Evolutionary conservation across 768 basidiomycete species (phyloP), one percentile per base, ranked within the genome.

Genomic region (Albatrellus ellisii): DNA sequence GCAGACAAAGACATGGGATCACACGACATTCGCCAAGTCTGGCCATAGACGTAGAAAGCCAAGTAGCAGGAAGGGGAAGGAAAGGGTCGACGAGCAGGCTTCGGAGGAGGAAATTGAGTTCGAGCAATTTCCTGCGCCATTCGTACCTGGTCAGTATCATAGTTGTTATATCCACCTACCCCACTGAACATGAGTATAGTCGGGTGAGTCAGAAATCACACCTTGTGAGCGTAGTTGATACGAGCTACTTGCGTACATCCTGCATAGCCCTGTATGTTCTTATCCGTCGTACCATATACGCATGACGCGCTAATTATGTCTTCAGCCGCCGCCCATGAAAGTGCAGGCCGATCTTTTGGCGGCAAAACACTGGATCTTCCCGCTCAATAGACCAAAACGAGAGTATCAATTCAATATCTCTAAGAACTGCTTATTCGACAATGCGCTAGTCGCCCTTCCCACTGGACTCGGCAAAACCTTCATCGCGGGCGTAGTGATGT

Each of bases 381-480:
- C 95, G 2, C 67, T 84, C 11, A 98, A 98, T 56, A 69, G 74
- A 26, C 75, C 82, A 1, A 83, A 86, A 51, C 82, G 95, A 47
- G 83, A 86, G 50, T 99, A 98, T 54, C 95, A 99, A 52, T 92
- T 72, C 57, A 94, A 95, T 45, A 97, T 99, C 45, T 82, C 89
- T 44, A 77, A 71, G 53, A 69, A 75, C 24, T 84, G 79, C 52
- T 68, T 99, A 18, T 89, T 85, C 54, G 85, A 97, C 20, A 98
- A 99, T 55, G 86, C 88, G 6, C 72, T 99, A 6, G 91, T 97
- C 22, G 84, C 91, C 0, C 64, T 99, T 11, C 95, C 95, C 2
- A 99, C 95, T 0, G 95, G 95, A 34, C 65, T 98, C 10, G 95
- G 95, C 12, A 99, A 99, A 63, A 99, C 95, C 0, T 98, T 99